phyloP scores from a whole-genome alignment of 257 asterid genomes.

The Solanum phureja region DNA sequence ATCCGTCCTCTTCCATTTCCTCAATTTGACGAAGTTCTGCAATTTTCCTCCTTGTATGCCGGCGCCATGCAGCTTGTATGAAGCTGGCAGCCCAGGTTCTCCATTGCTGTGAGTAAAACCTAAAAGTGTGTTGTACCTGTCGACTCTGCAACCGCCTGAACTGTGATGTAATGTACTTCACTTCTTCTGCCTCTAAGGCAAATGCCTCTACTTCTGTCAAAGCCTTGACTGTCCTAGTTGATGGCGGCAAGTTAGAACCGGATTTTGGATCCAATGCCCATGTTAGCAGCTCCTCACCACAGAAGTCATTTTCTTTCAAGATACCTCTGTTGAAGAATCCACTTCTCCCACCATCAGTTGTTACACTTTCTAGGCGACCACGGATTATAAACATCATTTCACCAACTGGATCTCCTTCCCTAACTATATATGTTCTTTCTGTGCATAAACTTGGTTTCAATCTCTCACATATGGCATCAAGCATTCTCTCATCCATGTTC shows the following conservation, averaged over 20 bases:
- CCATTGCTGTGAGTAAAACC: slow-evolving; percentile 98
- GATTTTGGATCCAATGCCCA: slow-evolving; percentile 97
- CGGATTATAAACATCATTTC: slow-evolving; percentile 95
- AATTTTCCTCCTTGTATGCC: slow-evolving; percentile 53
- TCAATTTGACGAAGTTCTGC: slow-evolving; percentile 31
- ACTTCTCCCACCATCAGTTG: slow-evolving; percentile 96
- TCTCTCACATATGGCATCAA: slow-evolving; percentile 93
- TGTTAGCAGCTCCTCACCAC: slow-evolving; percentile 97
- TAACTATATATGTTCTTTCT: slow-evolving; percentile 61
- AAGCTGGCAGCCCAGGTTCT: slow-evolving; percentile 98
- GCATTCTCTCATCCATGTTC: slow-evolving; percentile 91
- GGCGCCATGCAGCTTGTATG: slow-evolving; percentile 94
- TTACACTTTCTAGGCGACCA: slow-evolving; percentile 84
- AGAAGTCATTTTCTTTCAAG: slow-evolving; percentile 75
- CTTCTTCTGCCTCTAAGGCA: slow-evolving; percentile 81
- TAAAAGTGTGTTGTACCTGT: slow-evolving; percentile 92
- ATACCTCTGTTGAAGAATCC: slow-evolving; percentile 88
- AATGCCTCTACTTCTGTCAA: slow-evolving; percentile 93
- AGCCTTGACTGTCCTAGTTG: slow-evolving; percentile 89
- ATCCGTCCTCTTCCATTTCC: slow-evolving; percentile 15
- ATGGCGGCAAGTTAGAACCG: slow-evolving; percentile 77
- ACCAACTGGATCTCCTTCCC: slow-evolving; percentile 93
- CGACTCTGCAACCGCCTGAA: slow-evolving; percentile 85
- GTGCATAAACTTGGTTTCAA: slow-evolving; percentile 93
- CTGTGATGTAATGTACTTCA: slow-evolving; percentile 82